phyloP scores from a whole-genome alignment of 805 yeast species.

The Teunomyces gatunensis region DNA sequence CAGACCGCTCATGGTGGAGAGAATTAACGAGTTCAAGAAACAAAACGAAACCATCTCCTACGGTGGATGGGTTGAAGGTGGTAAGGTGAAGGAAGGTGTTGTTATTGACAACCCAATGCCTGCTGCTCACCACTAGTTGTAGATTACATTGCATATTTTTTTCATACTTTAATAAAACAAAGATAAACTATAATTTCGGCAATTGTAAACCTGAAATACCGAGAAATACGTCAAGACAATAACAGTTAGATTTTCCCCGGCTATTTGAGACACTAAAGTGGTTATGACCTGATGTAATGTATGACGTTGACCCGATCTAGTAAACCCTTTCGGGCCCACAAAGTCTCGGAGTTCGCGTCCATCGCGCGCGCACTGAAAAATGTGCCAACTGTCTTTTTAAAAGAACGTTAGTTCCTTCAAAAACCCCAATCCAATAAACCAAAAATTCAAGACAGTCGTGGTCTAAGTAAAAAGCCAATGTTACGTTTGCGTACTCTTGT shows the following conservation, averaged over 20 bases:
- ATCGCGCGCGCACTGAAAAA: neutral
- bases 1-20: constrained; percentile 77
- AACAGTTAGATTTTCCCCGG: too few relatives aligned
- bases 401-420: too few relatives aligned
- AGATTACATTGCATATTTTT: constrained; percentile 8
- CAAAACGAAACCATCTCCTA: constrained; percentile 47
- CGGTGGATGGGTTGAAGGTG: constrained; percentile 78
- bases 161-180: constrained; percentile 4
- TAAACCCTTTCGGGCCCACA: neutral
- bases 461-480: neutral
- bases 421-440: too few relatives aligned
- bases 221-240: neutral
- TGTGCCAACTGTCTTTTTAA: neutral
- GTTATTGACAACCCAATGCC: constrained; percentile 63
- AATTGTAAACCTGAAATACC: neutral
- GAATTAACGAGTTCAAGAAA: constrained; percentile 62
- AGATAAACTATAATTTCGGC: neutral
- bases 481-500: neutral
- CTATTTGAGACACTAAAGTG: neutral
- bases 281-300: neutral
- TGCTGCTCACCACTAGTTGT: constrained; percentile 31
- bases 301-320: neutral
- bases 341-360: neutral
- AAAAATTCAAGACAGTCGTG: neutral
- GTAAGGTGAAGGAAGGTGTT: constrained; percentile 58